phyloP scores from a whole-genome alignment of 2,329 filamentous ascomycete genomes.

The Pseudonectria foliicola region DNA sequence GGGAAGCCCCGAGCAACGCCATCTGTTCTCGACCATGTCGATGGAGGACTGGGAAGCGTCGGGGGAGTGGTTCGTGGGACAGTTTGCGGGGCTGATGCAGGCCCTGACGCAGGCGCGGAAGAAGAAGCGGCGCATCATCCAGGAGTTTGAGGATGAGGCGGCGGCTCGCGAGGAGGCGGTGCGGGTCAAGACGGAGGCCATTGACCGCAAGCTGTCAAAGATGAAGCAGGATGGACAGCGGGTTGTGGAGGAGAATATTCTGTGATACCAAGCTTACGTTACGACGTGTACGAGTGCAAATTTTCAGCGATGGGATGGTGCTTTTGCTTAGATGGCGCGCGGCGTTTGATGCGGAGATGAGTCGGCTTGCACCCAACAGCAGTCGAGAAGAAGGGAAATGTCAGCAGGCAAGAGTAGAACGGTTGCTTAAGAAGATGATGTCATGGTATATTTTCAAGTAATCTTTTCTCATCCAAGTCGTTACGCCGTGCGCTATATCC shows the following conservation, averaged over 20 bases:
- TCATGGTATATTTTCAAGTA: too few species aligned
- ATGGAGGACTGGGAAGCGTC: slow-evolving; percentile 52
- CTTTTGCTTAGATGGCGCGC: too few species aligned
- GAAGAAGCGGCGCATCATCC: slow-evolving; percentile 42
- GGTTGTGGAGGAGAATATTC: slow-evolving; percentile 41
- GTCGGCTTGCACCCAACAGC: too few species aligned
- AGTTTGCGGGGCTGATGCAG: slow-evolving; percentile 44
- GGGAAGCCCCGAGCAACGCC: slow-evolving; percentile 37
- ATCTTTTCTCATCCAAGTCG: slow-evolving; percentile 3
- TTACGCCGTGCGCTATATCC: slow-evolving; percentile 29
- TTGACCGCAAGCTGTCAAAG: slow-evolving; percentile 46
- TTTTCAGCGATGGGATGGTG: too few species aligned
- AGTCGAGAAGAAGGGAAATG: too few species aligned
- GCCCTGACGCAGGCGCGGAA: slow-evolving; percentile 41
- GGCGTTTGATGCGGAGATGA: too few species aligned
- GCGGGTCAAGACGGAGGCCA: slow-evolving; percentile 44
- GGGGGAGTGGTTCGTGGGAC: slow-evolving; percentile 53
- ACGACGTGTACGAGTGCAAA: too few species aligned
- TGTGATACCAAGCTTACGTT: slow-evolving; percentile 2
- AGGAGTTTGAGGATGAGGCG: slow-evolving; percentile 49
- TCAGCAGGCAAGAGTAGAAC: too few species aligned
- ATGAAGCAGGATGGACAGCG: slow-evolving; percentile 50
- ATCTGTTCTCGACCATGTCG: slow-evolving; percentile 46
- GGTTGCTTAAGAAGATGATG: too few species aligned
- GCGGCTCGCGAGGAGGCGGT: slow-evolving; percentile 47